Evolutionary conservation across 2,329 filamentous ascomycete species (phyloP).

Genomic region (Corynespora cassiicola): DNA sequence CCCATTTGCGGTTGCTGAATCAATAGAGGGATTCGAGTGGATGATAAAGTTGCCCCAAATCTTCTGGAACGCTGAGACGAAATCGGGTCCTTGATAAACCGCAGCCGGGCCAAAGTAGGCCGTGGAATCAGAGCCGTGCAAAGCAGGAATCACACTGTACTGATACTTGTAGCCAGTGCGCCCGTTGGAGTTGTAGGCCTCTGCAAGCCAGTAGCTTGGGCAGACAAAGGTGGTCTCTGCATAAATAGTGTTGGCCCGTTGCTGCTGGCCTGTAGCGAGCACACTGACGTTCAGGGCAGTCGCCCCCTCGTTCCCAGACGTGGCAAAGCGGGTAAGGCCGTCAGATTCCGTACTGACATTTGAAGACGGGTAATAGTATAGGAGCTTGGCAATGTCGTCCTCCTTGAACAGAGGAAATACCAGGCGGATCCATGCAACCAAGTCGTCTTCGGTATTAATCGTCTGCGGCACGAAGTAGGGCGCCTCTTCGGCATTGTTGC

Average conservation of each 20-base stretch:
- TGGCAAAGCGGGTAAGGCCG: slow-evolving; percentile 32
- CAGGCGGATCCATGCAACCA: slow-evolving; percentile 54
- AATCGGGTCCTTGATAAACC: slow-evolving; percentile 12
- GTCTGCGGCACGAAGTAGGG: slow-evolving; percentile 51
- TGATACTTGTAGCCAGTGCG: slow-evolving; percentile 24
- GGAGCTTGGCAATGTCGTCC: slow-evolving; percentile 46
- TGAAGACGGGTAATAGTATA: slow-evolving; percentile 46
- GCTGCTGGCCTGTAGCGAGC: slow-evolving; percentile 61
- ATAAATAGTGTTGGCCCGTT: slow-evolving; percentile 59
- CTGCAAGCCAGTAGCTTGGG: slow-evolving; percentile 62
- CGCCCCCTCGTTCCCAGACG: slow-evolving; percentile 37
- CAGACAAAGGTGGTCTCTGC: slow-evolving; percentile 63
- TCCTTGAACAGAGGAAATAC: slow-evolving; percentile 42
- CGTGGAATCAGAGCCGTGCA: slow-evolving; percentile 17
- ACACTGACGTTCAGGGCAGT: slow-evolving; percentile 60
- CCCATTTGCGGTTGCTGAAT: slow-evolving; percentile 11
- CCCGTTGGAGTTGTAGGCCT: slow-evolving; percentile 45
- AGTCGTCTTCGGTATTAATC: slow-evolving; percentile 49
- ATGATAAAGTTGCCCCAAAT: slow-evolving; percentile 27
- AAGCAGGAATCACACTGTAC: slow-evolving; percentile 21
- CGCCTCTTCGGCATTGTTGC: slow-evolving; percentile 61
- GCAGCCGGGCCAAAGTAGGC: slow-evolving; percentile 21
- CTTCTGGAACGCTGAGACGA: slow-evolving; percentile 12
- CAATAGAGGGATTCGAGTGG: slow-evolving; percentile 16
- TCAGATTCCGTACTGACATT: slow-evolving; percentile 31